Evolutionary conservation across 495 filamentous ascomycete species (phyloP).

Genomic region (Trypethelium eluteriae): DNA sequence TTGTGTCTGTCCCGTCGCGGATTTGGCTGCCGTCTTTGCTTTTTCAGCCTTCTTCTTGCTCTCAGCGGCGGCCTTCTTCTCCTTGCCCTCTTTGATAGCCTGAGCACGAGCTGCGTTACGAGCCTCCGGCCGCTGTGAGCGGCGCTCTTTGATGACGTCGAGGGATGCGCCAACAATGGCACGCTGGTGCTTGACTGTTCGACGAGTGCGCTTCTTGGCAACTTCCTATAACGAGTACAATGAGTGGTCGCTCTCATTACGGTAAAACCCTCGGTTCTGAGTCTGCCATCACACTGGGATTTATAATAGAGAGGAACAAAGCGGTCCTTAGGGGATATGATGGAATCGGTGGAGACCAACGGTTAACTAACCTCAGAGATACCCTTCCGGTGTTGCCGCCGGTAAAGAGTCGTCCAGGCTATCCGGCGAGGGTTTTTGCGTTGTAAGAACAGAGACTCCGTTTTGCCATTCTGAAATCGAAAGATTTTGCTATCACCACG

Average conservation of each 20-base stretch:
- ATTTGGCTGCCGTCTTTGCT: slow-evolving; percentile 77
- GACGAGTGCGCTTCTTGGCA: slow-evolving; percentile 98
- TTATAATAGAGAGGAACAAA: too few species aligned
- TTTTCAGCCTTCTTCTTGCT: slow-evolving; percentile 98
- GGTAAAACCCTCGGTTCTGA: too few species aligned
- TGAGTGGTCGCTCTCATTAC: background rate
- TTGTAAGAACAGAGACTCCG: slow-evolving; percentile 98
- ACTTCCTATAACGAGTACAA: slow-evolving; percentile 62
- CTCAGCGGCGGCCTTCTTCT: slow-evolving; percentile 81
- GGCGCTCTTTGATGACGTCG: slow-evolving; percentile 99
- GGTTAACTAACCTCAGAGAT: slow-evolving; percentile 86
- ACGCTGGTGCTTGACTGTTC: slow-evolving; percentile 96
- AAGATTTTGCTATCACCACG: slow-evolving; percentile 99
- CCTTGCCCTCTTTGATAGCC: slow-evolving; percentile 94
- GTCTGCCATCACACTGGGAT: too few species aligned
- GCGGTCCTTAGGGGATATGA: background rate
- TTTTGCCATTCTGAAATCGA: slow-evolving; percentile 99
- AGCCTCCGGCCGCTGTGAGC: slow-evolving; percentile 83
- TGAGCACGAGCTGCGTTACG: slow-evolving; percentile 80
- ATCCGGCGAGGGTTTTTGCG: slow-evolving; percentile 99
- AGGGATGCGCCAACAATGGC: slow-evolving; percentile 98
- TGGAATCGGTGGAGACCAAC: background rate
- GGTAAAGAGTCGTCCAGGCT: slow-evolving; percentile 95
- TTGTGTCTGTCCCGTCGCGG: slow-evolving; percentile 65
- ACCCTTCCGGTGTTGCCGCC: slow-evolving; percentile 99